These are phyloP conservation scores for Coemansia furcata DNA, from an alignment of 192 early-diverging fungal species.

Conservation along the genomic window DNA sequence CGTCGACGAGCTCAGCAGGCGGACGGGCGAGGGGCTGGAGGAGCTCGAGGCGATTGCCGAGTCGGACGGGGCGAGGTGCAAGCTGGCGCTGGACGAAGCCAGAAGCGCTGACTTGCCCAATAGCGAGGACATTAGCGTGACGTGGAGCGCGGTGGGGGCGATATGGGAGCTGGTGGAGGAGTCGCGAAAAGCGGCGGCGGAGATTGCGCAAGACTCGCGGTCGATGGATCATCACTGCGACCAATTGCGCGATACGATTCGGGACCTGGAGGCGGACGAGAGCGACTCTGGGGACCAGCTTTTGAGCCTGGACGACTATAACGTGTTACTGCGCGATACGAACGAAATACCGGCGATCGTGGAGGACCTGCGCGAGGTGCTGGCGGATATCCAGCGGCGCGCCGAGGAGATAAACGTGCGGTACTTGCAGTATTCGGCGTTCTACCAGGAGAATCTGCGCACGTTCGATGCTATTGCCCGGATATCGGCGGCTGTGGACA, in stretches of 20 bases:
- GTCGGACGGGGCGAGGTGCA: conserved; percentile 12
- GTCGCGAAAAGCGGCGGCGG: conserved; percentile 21
- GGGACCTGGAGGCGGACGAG: conserved; percentile 36
- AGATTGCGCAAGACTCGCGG: conserved; percentile 41
- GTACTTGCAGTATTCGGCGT: conserved; percentile 41
- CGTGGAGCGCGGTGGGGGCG: conserved; percentile 37
- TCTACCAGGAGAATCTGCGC: conserved; percentile 27
- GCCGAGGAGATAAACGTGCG: conserved; percentile 47
- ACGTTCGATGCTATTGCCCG: conserved; percentile 23
- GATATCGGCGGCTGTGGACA: conserved; percentile 13
- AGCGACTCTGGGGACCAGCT: conserved; percentile 20
- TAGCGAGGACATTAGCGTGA: conserved; percentile 46
- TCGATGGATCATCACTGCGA: conserved; percentile 49
- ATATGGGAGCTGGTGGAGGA: conserved; percentile 35
- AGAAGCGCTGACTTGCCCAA: background rate
- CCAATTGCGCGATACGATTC: conserved; percentile 46
- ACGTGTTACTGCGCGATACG: conserved; percentile 45
- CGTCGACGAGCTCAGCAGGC: conserved; percentile 20
- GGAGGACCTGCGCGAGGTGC: conserved; percentile 28
- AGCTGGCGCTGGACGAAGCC: conserved; percentile 11
- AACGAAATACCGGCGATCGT: conserved; percentile 44
- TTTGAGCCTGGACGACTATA: conserved; percentile 49
- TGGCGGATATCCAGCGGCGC: conserved; percentile 26
- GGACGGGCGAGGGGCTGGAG: conserved; percentile 18
- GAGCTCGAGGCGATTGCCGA: conserved; percentile 18